Evolutionary conservation across 2,329 filamentous ascomycete species (phyloP).

Genomic region (Ascochyta koolunga): DNA sequence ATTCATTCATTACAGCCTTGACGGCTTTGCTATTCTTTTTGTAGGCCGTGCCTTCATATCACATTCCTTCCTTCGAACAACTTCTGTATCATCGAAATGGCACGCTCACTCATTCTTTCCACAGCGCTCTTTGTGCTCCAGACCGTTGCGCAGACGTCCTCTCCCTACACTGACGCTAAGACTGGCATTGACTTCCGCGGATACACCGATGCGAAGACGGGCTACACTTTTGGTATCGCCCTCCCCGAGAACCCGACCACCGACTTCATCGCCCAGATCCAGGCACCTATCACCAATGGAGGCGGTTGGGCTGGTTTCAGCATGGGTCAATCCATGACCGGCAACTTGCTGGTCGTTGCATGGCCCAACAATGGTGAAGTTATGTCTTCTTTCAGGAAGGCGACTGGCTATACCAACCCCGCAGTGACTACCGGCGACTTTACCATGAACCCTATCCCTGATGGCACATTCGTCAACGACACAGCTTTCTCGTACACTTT

Average conservation of each 20-base stretch:
- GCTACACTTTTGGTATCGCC: constrained; percentile 58
- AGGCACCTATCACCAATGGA: constrained; percentile 51
- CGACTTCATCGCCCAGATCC: constrained; percentile 63
- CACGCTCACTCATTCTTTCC: constrained; percentile 36
- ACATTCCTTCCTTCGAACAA: constrained; percentile 21
- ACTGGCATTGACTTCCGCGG: constrained; percentile 44
- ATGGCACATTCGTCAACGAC: constrained; percentile 60
- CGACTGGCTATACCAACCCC: constrained; percentile 57
- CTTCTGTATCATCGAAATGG: constrained; percentile 27
- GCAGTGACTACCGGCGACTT: constrained; percentile 52
- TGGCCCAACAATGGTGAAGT: constrained; percentile 59
- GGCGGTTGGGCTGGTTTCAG: constrained; percentile 60
- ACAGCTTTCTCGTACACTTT: constrained; percentile 63
- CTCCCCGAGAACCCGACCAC: constrained; percentile 56
- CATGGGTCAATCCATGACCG: constrained; percentile 57
- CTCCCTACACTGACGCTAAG: constrained; percentile 39
- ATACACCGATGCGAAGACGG: constrained; percentile 40
- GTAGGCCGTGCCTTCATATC: constrained; percentile 32
- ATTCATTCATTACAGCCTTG: constrained; percentile 38
- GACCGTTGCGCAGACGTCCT: constrained; percentile 33
- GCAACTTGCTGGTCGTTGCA: constrained; percentile 58
- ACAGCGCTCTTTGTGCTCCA: constrained; percentile 34
- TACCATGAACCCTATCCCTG: constrained; percentile 54
- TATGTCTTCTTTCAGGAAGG: constrained; percentile 54
- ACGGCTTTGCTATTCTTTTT: constrained; percentile 38